Conservation (phyloP, 2,329 filamentous ascomycete genomes). For the Periconia sp. region DNA sequence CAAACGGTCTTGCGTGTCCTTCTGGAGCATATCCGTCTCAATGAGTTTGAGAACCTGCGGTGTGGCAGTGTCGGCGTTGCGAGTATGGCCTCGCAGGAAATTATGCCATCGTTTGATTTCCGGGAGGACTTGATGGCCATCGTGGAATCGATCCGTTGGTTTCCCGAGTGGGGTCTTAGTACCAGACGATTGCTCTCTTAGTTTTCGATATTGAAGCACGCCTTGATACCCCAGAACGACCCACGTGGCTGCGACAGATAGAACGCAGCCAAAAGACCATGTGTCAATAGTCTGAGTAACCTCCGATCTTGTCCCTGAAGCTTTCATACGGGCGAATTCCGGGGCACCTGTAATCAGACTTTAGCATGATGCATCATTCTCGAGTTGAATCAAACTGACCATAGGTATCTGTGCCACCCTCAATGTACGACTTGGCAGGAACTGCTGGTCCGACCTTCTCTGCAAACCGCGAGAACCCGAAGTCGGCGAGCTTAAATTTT, state of each 20-base stretch:
- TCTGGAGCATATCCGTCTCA: no score
- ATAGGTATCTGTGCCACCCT: conserved; percentile 38
- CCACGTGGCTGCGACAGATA: conserved; percentile 10
- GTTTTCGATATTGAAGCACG: conserved; percentile 2
- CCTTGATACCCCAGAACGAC: conserved; percentile 7
- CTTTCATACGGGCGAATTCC: not conserved
- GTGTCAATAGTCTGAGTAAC: conserved; percentile 6
- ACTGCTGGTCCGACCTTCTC: conserved; percentile 1
- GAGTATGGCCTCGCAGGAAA: no score
- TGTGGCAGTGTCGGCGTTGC: no score
- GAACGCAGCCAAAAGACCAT: conserved; percentile 13
- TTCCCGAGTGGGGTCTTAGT: not conserved
- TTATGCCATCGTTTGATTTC: conserved; percentile 3
- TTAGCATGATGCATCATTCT: not conserved
- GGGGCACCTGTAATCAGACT: not conserved
- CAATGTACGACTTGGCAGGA: conserved; percentile 1
- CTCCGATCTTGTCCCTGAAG: not conserved
- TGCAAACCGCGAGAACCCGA: conserved; percentile 37
- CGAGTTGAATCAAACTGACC: conserved; percentile 19
- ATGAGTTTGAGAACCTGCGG: no score
- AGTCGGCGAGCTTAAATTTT: conserved; percentile 43
- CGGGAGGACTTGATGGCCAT: not conserved
- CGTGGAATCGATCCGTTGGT: not conserved
- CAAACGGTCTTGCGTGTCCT: no score
- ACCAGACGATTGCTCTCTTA: not conserved